Percentiles rank a stretch among this genome's conserved stretches.
Evolutionary conservation across 305 asterid genomes (phyloP).

Genomic region (Solanum hybrid): DNA sequence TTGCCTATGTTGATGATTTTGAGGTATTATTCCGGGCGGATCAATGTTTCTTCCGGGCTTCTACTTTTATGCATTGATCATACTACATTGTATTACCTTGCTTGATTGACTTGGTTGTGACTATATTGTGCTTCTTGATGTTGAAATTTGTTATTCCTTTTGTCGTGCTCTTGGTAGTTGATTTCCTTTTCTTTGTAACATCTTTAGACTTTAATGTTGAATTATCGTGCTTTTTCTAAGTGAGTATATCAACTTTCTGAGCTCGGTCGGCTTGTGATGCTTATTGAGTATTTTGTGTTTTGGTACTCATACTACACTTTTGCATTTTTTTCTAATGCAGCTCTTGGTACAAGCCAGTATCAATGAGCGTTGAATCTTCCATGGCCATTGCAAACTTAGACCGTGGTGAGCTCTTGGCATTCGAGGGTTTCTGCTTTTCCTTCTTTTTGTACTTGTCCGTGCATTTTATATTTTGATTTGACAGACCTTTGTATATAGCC

Average conservation of each 20-base stretch:
- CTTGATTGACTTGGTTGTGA: neutral
- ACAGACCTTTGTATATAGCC: neutral
- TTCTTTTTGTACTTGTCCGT: neutral
- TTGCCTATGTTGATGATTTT: neutral
- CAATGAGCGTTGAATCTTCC: neutral
- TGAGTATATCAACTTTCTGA: neutral
- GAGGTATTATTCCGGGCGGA: neutral
- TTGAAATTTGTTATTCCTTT: neutral
- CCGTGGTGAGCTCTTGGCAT: neutral
- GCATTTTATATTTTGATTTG: no score
- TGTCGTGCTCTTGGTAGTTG: neutral
- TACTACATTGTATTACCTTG: neutral
- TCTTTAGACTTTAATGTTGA: neutral
- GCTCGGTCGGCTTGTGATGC: neutral
- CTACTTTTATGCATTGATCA: neutral
- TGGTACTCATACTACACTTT: neutral
- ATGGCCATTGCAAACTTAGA: neutral
- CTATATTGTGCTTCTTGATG: neutral
- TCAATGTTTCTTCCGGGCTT: neutral
- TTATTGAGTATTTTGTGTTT: neutral
- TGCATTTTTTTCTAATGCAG: neutral
- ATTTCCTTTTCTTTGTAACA: neutral
- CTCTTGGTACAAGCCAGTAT: neutral
- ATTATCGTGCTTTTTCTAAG: neutral
- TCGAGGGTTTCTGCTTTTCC: neutral